Evolutionary conservation across 1,284 basidiomycete genomes (phyloP).

Genomic region (Irpex sp.): DNA sequence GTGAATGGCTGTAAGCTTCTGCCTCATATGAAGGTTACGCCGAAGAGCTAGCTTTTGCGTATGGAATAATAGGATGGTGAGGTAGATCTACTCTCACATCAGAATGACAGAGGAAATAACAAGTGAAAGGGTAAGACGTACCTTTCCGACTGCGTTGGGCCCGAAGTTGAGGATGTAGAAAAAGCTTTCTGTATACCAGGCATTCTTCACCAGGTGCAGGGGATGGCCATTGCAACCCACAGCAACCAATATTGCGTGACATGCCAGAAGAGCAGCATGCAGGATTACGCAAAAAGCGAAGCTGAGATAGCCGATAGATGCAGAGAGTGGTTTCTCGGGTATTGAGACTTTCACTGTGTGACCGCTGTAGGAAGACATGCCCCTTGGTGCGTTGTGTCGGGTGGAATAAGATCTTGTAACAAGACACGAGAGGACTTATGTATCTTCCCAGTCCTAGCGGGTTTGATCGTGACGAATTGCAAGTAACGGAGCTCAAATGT

Average conservation of each 20-base stretch:
- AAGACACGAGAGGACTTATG: too few relatives aligned
- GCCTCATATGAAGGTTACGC: constrained; percentile 8
- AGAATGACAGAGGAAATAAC: neutral
- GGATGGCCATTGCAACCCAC: neutral
- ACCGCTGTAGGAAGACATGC: neutral
- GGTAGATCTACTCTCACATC: constrained; percentile 3
- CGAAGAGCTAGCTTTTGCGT: constrained; percentile 10
- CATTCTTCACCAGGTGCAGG: neutral
- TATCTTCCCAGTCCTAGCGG: too few relatives aligned
- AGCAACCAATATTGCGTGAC: neutral
- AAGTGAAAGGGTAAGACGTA: neutral
- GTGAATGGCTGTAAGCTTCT: constrained; percentile 12
- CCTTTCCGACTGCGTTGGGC: neutral
- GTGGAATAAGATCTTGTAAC: neutral
- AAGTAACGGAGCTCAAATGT: too few relatives aligned
- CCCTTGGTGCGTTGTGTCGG: neutral
- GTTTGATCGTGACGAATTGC: too few relatives aligned
- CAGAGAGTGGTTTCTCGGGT: neutral
- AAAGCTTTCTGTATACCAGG: neutral
- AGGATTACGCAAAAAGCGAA: neutral
- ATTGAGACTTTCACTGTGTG: neutral
- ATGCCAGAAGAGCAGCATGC: neutral
- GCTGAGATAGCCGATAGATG: neutral
- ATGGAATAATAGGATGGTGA: constrained; percentile 5
- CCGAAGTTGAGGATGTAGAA: neutral